Base-by-base conservation (phyloP, 495 filamentous ascomycete species). In the Podospora bellae-mahoneyi region DNA sequence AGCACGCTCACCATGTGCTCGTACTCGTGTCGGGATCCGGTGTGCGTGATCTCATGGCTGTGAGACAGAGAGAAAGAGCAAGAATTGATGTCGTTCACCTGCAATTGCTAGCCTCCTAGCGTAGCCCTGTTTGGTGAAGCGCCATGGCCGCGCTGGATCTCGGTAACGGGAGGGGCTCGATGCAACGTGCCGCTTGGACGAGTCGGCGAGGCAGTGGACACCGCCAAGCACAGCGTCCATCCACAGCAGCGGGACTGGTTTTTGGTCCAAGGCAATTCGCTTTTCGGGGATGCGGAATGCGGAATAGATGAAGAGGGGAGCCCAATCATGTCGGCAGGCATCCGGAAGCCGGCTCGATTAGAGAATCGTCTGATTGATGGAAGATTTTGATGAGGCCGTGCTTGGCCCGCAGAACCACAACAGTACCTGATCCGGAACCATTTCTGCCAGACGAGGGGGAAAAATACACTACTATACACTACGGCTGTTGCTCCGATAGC, bases 311-410 rank as follows among this genome's bases (percentile, higher is more conserved):
- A 55, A 27, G 2, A n/a, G 64, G 59, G 63, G 69, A 20, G 44
- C 34, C 19, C 53, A 34, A 66, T 28, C 26, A 59, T 39, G 7
- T 60, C 62, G 60, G 68, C 56, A 57, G 55, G 61, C 69, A 62
- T 56, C 65, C 65, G 65, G 48, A 58, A 30, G 56, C 57, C 62
- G 68, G 65, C 61, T 70, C 68, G 65, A 32, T 61, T 55, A 67
- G 60, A 63, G 64, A 62, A 15, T 30, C 55, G 18, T 44, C 44
- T 64, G 23, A 66, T 69, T 66, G 68, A 66, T 23, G 48, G 67
- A 65, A 65, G 23, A 10, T 48, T 48, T 48, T 48, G 39, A 48
- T 48, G 39, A 48, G 39, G 13, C 0, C 13, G 15, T 13, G 59
- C 27, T 28, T n/a, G 59, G 27, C 20, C 6, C 16, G 27, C 59